Evolutionary conservation across 345 rosid genomes (phyloP), one percentile per base, ranked within the genome.

Genomic region (Aquilaria malaccensis): DNA sequence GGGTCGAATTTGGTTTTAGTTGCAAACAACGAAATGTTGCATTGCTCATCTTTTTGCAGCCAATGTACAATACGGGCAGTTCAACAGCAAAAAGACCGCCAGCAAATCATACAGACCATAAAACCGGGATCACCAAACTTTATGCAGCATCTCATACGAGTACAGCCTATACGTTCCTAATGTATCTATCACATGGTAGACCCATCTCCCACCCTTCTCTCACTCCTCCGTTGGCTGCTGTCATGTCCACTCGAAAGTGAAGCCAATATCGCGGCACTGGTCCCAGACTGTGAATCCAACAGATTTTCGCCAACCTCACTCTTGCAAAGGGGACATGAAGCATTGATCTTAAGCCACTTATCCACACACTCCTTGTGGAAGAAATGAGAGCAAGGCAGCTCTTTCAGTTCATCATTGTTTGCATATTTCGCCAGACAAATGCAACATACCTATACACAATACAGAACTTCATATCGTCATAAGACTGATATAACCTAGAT

Each of bases 311-410:
- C 87, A 15, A 90, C 95, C 59, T 90, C 93, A 12, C 73, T 82
- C 76, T 94, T 94, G 90, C 99, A 94, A 15, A 94, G 91, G 55
- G 99, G 99, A 70, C 99, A 94, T 4, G 85, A 72, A 0, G 97
- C 97, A 30, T 86, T 90, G 70, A 94, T 94, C 77, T 88, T 94
- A 41, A 94, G 84, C 99, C 99, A 94, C 70, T 88, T 94, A 59
- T 90, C 97, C 30, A 94, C 95, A 47, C 99, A 94, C 7, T 90
- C 99, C 83, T 83, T 84, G 84, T 94, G 99, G 72, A 94, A 88
- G 71, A 86, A 88, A 73, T 94, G 99, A 33, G 75, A 66, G 61
- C 99, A 94, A 0, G 88, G 89, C 56, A 94, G 80, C 88, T 90
- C 99, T 72, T 90, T 81, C 71, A 94, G 74, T 77, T 94, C 99